Conservation (phyloP, 139 green algal species). For the Diplosphaera chodatii region DNA sequence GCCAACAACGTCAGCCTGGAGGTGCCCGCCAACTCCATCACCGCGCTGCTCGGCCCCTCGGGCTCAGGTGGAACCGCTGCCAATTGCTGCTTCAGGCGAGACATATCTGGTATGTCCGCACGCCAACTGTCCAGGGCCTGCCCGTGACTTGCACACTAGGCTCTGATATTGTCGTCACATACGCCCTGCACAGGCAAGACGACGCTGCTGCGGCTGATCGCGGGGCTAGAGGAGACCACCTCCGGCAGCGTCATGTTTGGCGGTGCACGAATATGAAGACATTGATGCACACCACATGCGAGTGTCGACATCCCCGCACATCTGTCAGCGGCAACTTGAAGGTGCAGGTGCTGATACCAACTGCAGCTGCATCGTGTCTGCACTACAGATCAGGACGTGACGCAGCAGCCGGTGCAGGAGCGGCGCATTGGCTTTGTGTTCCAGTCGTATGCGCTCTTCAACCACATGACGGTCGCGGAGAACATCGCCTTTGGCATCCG, state of each 20-base stretch:
- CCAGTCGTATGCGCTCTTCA: constrained; percentile 84
- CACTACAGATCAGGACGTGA: constrained; percentile 42
- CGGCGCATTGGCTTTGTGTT: constrained; percentile 78
- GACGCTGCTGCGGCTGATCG: constrained; percentile 77
- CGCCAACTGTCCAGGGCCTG: too few species aligned
- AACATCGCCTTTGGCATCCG: constrained; percentile 86
- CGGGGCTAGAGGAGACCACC: constrained; percentile 69
- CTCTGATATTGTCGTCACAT: too few species aligned
- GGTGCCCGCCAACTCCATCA: constrained; percentile 57
- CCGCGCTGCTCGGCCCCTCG: constrained; percentile 69
- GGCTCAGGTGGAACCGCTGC: too few species aligned
- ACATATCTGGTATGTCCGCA: too few species aligned
- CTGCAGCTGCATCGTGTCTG: too few species aligned
- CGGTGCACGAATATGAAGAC: too few species aligned
- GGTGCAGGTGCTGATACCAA: too few species aligned
- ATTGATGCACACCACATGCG: too few species aligned
- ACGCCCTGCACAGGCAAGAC: constrained; percentile 54
- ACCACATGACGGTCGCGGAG: constrained; percentile 82
- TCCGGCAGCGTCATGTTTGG: constrained; percentile 71
- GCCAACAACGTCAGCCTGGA: constrained; percentile 60
- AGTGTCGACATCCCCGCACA: too few species aligned
- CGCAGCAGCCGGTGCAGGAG: constrained; percentile 31
- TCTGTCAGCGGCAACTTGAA: too few species aligned
- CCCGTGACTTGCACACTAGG: too few species aligned
- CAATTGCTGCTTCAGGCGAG: too few species aligned